Base-by-base conservation (phyloP, 345 rosid species). In the Pistacia integerrima region DNA sequence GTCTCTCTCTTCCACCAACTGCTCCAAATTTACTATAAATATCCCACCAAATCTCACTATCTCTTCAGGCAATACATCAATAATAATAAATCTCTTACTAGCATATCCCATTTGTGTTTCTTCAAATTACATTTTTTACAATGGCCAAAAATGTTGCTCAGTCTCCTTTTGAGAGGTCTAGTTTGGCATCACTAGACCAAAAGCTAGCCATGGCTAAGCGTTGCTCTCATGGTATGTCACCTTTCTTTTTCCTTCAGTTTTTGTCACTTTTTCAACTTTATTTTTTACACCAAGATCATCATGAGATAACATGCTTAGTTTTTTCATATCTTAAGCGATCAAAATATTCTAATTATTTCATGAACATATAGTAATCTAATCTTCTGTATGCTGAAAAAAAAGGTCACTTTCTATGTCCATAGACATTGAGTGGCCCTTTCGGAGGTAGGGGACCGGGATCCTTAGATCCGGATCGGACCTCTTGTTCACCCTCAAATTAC, bases 151-250 rank as follows among this genome's bases (percentile, higher is more conserved):
- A 80, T 81, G 82, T 80, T 8, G 84, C 84, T 79, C 85, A 83
- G 52, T 84, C 88, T 63, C 77, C 86, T 57, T 82, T 86, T 8
- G 85, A 89, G 75, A 79, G 80, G 44, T 66, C 79, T 54, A 83
- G 76, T 77, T 59, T 87, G 81, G 85, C 87, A 77, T 84, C 88
- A 8, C 86, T 81, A 14, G 91, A 89, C 82, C 89, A 91, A 52
- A 86, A 78, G 78, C 86, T 88, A 60, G 89, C 88, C 80, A 75
- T 88, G 89, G 93, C 91, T 10, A 89, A 88, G 69, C 84, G 88
- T 38, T 88, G 88, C 75, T 81, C 95, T 65, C 88, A 75, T 64
- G 93, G 90, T 89, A 68, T 51, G 51, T 56, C 12, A 11, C 52
- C 46, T 7, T 44, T 49, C 16, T 18, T 18, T 56, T 51, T 11